Percentiles rank a stretch among this genome's conserved stretches.
These are phyloP conservation scores for Mucor mucedo DNA, from an alignment of 371 early-diverging fungal genomes.

Conservation along the genomic window DNA sequence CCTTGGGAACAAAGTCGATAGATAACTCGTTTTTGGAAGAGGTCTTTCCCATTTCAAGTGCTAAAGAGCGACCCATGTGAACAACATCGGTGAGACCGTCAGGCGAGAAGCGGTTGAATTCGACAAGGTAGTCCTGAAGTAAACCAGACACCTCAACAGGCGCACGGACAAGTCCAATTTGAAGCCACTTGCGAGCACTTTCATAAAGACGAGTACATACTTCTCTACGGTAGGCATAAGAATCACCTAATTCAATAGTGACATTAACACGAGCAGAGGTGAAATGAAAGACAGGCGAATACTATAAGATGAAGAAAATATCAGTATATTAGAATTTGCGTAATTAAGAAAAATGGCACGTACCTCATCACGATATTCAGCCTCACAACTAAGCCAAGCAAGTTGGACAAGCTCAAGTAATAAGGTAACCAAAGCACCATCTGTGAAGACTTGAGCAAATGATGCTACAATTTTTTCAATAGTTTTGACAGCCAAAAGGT, in stretches of 20 bases:
- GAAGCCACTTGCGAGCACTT: slow-evolving; percentile 74
- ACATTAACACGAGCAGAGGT: slow-evolving; percentile 69
- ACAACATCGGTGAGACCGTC: slow-evolving; percentile 54
- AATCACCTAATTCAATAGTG: slow-evolving; percentile 79
- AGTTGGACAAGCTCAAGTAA: slow-evolving; percentile 80
- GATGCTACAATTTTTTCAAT: slow-evolving; percentile 57
- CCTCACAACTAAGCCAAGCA: slow-evolving; percentile 82
- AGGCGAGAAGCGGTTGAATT: slow-evolving; percentile 57
- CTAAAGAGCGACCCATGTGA: slow-evolving; percentile 79
- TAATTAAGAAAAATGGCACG: not conserved
- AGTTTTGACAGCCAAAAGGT: slow-evolving; percentile 62
- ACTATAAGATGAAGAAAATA: slow-evolving; percentile 30
- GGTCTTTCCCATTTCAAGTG: slow-evolving; percentile 73
- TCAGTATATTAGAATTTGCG: no score
- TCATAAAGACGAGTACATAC: slow-evolving; percentile 68
- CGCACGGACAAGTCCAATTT: slow-evolving; percentile 51
- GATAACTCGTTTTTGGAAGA: slow-evolving; percentile 54
- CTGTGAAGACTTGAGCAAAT: slow-evolving; percentile 77
- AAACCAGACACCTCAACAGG: slow-evolving; percentile 67
- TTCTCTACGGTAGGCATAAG: slow-evolving; percentile 75
- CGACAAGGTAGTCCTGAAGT: slow-evolving; percentile 71
- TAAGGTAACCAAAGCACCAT: slow-evolving; percentile 62
- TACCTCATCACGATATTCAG: slow-evolving; percentile 76
- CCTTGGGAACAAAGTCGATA: slow-evolving; percentile 49
- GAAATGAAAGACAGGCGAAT: slow-evolving; percentile 78